Evolutionary conservation across 2,329 filamentous ascomycete genomes (phyloP).

Genomic region (Amphichorda felina): DNA sequence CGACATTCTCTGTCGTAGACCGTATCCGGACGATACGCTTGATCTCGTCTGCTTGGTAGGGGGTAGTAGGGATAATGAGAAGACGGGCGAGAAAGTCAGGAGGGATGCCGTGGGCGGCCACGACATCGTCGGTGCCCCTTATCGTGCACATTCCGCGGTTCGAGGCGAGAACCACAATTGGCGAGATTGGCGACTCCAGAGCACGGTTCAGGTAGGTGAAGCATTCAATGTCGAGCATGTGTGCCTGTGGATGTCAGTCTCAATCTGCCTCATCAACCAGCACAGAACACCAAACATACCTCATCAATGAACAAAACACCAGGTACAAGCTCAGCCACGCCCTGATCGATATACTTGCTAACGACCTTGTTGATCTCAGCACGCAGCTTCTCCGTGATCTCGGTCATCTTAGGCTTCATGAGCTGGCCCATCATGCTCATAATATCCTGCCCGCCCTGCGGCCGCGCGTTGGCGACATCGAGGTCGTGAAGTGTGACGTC

Average conservation of each 20-base stretch:
- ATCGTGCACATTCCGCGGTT: constrained; percentile 93
- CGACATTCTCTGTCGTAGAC: constrained; percentile 68
- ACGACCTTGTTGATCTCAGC: constrained; percentile 98
- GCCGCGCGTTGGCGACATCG: constrained; percentile 88
- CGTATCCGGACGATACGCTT: constrained; percentile 83
- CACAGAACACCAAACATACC: constrained; percentile 36
- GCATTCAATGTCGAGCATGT: constrained; percentile 99
- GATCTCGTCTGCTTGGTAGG: constrained; percentile 82
- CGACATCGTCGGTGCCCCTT: constrained; percentile 70
- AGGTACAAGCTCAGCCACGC: constrained; percentile 93
- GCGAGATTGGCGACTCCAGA: constrained; percentile 88
- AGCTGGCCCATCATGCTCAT: constrained; percentile 99
- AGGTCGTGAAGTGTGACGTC: constrained; percentile 96
- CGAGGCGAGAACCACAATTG: constrained; percentile 93
- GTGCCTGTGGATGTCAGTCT: constrained; percentile 48
- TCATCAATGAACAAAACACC: constrained; percentile 98
- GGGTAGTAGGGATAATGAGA: constrained; percentile 89
- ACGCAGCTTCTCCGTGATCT: constrained; percentile 95
- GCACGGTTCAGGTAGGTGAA: constrained; percentile 98
- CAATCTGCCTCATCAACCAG: constrained; percentile 2
- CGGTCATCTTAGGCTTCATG: constrained; percentile 99
- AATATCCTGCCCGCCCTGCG: constrained; percentile 95
- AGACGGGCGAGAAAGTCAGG: constrained; percentile 87
- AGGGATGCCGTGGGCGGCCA: constrained; percentile 86
- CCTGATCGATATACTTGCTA: constrained; percentile 94